A percentile compares a stretch with the other conserved stretches of the same genome.
phyloP scores from a whole-genome alignment of 305 asterid genomes.

The Euphrasia arctica region DNA sequence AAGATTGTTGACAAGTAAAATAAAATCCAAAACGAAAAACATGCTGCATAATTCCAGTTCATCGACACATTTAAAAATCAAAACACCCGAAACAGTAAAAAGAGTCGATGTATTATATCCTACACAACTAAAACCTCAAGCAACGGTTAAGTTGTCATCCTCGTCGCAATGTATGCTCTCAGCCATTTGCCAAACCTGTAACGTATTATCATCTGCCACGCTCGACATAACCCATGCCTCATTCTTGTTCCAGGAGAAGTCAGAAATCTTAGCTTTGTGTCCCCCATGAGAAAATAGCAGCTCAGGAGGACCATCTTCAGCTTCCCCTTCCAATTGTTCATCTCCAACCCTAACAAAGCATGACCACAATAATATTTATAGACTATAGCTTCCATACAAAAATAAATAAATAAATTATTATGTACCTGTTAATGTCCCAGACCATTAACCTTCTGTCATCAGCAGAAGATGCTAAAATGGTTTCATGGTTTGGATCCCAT shows the following conservation, averaged over 20 bases:
- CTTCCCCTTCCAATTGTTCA: constrained; percentile 98
- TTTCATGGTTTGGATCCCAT: constrained; percentile 98
- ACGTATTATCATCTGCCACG: constrained; percentile 85
- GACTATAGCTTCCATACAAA: neutral
- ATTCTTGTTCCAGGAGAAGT: constrained; percentile 89
- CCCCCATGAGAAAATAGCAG: constrained; percentile 97
- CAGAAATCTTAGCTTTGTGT: constrained; percentile 87
- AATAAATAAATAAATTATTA: neutral
- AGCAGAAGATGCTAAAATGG: constrained; percentile 86
- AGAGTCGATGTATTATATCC: neutral
- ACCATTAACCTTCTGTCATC: constrained; percentile 94
- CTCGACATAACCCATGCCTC: constrained; percentile 91
- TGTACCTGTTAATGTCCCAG: constrained; percentile 93
- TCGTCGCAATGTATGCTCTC: constrained; percentile 81
- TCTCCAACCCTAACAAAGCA: constrained; percentile 72
- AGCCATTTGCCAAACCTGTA: constrained; percentile 92
- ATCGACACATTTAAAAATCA: constrained; percentile 7
- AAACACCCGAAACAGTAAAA: neutral
- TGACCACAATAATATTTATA: neutral
- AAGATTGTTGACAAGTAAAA: no score
- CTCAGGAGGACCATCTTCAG: constrained; percentile 96
- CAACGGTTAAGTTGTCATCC: constrained; percentile 37
- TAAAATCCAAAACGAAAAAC: constrained; percentile 18
- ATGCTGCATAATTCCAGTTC: neutral
- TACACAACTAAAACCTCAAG: constrained; percentile 24